Conservation (phyloP, 352 stramenopile genomes). For the Phytophthora aleatoria region DNA sequence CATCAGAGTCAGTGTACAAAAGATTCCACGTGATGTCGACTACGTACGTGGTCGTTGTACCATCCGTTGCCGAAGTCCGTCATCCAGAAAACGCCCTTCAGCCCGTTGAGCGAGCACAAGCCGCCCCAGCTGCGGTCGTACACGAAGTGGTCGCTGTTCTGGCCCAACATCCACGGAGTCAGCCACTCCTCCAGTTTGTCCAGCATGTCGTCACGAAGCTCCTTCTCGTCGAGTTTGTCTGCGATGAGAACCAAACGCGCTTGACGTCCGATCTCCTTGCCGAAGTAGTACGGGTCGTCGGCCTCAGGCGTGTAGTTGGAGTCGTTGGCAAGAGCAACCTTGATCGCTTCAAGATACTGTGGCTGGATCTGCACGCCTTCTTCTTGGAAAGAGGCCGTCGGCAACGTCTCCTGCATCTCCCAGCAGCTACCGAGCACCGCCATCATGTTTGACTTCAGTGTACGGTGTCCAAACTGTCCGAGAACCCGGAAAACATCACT, state of each 20-base stretch:
- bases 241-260: constrained; percentile 82
- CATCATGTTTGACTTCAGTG: constrained; percentile 84
- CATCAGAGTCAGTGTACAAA: neutral
- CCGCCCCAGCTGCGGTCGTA: constrained; percentile 95
- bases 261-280: constrained; percentile 85
- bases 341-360: constrained; percentile 53
- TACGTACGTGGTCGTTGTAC: constrained; percentile 90
- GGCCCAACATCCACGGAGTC: constrained; percentile 75
- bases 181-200: constrained; percentile 71
- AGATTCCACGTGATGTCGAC: neutral
- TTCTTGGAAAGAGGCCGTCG: constrained; percentile 54
- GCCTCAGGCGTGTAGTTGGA: constrained; percentile 69
- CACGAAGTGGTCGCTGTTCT: constrained; percentile 86
- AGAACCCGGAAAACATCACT: constrained; percentile 49
- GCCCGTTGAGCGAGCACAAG: constrained; percentile 89
- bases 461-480: constrained; percentile 59
- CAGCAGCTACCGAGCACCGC: constrained; percentile 67
- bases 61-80: constrained; percentile 94
- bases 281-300: constrained; percentile 85
- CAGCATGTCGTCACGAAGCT: constrained; percentile 60
- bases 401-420: constrained; percentile 63
- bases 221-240: constrained; percentile 60
- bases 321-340: constrained; percentile 61
- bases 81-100: constrained; percentile 90
- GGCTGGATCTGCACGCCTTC: constrained; percentile 36